phyloP scores from a whole-genome alignment of 345 rosid genomes.

The Geranium rotundifolium region DNA sequence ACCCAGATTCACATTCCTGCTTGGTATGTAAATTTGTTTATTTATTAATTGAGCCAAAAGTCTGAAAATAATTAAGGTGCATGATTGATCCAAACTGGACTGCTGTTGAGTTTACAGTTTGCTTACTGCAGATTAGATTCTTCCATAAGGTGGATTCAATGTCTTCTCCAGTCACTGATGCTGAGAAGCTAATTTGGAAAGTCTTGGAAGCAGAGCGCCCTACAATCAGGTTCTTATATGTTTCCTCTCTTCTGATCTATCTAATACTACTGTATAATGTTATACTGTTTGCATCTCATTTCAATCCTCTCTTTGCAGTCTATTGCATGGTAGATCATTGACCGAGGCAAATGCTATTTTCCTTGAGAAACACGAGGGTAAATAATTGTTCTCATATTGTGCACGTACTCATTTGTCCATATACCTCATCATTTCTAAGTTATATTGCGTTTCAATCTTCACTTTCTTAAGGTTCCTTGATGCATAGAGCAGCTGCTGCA shows the following conservation, averaged over 20 bases:
- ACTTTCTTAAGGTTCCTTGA: conserved; percentile 55
- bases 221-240: conserved; percentile 54
- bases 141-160: conserved; percentile 57
- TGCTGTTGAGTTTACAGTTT: conserved; percentile 5
- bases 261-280: background rate
- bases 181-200: conserved; percentile 79
- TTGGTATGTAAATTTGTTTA: conserved; percentile 40
- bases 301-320: conserved; percentile 33
- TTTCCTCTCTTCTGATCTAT: background rate
- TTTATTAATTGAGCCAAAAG: conserved; percentile 1
- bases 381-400: conserved; percentile 3
- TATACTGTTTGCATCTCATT: conserved; percentile 7
- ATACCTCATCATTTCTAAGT: background rate
- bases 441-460: conserved; percentile 1
- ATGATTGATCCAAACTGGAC: background rate
- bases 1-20: conserved; percentile 81
- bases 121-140: conserved; percentile 57
- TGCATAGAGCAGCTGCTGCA: conserved; percentile 90
- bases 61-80: background rate
- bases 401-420: background rate
- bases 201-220: conserved; percentile 89
- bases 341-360: conserved; percentile 62
- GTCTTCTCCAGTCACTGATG: conserved; percentile 50
- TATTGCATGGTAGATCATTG: conserved; percentile 68
- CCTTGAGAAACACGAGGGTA: conserved; percentile 72